Evolutionary conservation across 2,329 filamentous ascomycete species (phyloP).

Genomic region (Xylariales sp.): DNA sequence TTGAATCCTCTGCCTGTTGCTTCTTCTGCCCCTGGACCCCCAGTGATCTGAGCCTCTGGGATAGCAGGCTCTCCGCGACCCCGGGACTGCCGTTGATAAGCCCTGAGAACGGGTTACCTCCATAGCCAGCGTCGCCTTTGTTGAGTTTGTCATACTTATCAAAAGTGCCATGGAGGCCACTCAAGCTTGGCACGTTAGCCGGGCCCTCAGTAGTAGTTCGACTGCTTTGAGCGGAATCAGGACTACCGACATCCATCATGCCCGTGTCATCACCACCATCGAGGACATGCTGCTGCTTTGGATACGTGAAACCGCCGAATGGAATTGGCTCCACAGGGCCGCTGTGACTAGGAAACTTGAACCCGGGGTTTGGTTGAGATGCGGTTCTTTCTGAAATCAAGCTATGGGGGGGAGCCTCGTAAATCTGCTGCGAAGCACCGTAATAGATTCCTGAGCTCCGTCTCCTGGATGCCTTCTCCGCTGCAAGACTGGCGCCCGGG

Average conservation of each 20-base stretch:
- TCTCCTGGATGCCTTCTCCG: constrained; percentile 55
- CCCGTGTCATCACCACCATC: constrained; percentile 10
- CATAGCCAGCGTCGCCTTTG: constrained; percentile 61
- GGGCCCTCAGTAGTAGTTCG: constrained; percentile 31
- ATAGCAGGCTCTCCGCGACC: constrained; percentile 63
- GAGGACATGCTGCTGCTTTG: constrained; percentile 18
- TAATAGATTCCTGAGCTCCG: constrained; percentile 50
- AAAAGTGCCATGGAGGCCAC: constrained; percentile 6
- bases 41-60: constrained; percentile 61
- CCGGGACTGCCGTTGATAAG: constrained; percentile 32
- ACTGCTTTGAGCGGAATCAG: constrained; percentile 13
- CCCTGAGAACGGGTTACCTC: constrained; percentile 46
- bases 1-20: constrained; percentile 5
- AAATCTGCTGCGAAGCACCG: constrained; percentile 22
- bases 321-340: constrained; percentile 47
- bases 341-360: constrained; percentile 26
- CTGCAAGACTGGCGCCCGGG: constrained; percentile 45
- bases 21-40: constrained; percentile 36
- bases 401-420: constrained; percentile 29
- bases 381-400: constrained; percentile 15
- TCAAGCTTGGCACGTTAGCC: constrained; percentile 17
- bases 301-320: too few species aligned
- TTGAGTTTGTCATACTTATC: constrained; percentile 61
- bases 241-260: constrained; percentile 19
- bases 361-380: constrained; percentile 16